Evolutionary conservation across 768 basidiomycete species (phyloP).

Genomic region (Leucogyrophana mollusca): DNA sequence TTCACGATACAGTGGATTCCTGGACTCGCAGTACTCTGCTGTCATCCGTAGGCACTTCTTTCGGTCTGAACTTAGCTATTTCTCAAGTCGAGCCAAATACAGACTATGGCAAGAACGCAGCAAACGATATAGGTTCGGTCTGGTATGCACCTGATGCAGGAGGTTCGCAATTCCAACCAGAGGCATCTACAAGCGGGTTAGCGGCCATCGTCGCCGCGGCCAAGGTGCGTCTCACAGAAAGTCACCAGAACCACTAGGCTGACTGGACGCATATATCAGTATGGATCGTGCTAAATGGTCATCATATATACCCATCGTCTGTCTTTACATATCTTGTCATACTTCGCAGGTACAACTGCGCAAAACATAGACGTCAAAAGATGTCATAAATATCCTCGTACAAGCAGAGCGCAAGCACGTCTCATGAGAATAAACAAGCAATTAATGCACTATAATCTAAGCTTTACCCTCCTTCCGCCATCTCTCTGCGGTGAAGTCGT

Average conservation of each 20-base stretch:
- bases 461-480: slow-evolving; percentile 35
- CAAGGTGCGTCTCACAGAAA: slow-evolving; percentile 17
- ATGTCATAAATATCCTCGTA: slow-evolving; percentile 28
- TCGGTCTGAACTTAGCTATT: slow-evolving; percentile 1
- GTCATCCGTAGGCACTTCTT: slow-evolving; percentile 17
- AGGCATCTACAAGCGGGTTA: slow-evolving; percentile 28
- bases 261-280: slow-evolving; percentile 9
- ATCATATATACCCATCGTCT: not conserved
- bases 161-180: slow-evolving; percentile 26
- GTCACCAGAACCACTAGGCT: not conserved
- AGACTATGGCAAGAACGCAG: slow-evolving; percentile 36
- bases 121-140: slow-evolving; percentile 38
- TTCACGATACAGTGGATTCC: slow-evolving; percentile 37
- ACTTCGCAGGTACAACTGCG: not conserved
- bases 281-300: slow-evolving; percentile 11
- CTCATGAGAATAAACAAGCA: slow-evolving; percentile 4
- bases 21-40: slow-evolving; percentile 38
- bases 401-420: slow-evolving; percentile 10
- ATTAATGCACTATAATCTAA: slow-evolving; percentile 23
- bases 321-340: not conserved
- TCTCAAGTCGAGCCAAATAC: slow-evolving; percentile 13
- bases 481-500: slow-evolving; percentile 42
- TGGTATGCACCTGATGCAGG: slow-evolving; percentile 29
- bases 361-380: not conserved
- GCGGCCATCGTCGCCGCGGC: slow-evolving; percentile 26